Percentiles rank a stretch among this genome's conserved stretches.
phyloP scores from a whole-genome alignment of 2,329 filamentous ascomycete genomes.

The Epicoccum nigrum region DNA sequence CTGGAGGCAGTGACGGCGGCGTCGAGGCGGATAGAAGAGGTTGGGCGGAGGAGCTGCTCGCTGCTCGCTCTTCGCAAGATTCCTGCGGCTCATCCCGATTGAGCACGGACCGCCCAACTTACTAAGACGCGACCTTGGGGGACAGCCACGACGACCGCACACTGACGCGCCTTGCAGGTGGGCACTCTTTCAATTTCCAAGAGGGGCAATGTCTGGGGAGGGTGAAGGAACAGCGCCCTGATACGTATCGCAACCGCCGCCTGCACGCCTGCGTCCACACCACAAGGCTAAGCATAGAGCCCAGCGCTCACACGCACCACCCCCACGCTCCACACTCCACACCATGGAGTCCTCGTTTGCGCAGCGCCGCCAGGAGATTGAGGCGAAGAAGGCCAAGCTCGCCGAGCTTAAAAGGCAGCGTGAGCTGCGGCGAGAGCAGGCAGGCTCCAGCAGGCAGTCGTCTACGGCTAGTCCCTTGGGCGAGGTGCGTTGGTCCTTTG shows the following conservation, averaged over 20 bases:
- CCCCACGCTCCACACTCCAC: conserved; percentile 11
- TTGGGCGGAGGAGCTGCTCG: conserved; percentile 30
- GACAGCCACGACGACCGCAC: not conserved
- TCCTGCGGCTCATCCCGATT: conserved; percentile 15
- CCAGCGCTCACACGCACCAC: conserved; percentile 7
- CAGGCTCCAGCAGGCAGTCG: conserved; percentile 65
- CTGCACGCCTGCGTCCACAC: not conserved
- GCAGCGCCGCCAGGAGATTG: conserved; percentile 90
- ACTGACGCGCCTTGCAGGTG: not conserved
- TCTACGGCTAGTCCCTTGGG: conserved; percentile 66
- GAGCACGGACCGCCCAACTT: conserved; percentile 24
- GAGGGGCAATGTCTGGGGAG: conserved; percentile 15
- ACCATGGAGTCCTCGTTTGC: conserved; percentile 64
- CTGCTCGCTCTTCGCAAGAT: conserved; percentile 33
- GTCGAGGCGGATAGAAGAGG: conserved; percentile 31
- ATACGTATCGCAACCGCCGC: not conserved
- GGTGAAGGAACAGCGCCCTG: conserved; percentile 7
- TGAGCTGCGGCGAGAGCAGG: conserved; percentile 78
- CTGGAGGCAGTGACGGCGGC: conserved; percentile 25
- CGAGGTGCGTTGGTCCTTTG: conserved; percentile 64
- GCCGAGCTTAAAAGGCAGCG: conserved; percentile 93
- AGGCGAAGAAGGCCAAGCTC: conserved; percentile 95
- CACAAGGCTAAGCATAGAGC: too few species aligned
- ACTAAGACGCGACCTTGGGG: conserved; percentile 1
- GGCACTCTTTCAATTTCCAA: not conserved